phyloP scores from a whole-genome alignment of 768 basidiomycete genomes.

The Rossbeevera mucosa region DNA sequence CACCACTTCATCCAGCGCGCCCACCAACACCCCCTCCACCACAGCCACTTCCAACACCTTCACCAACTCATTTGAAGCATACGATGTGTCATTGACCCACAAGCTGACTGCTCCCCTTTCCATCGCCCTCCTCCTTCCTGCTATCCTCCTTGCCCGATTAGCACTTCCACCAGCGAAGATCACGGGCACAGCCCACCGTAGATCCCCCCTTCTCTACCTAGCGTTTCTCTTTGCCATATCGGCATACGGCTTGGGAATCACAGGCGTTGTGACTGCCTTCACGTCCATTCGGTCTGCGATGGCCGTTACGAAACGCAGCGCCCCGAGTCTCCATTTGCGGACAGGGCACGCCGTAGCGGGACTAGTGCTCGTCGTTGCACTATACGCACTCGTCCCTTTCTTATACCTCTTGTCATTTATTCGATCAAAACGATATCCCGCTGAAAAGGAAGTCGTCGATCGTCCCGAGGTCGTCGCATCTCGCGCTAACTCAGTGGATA shows the following conservation, averaged over 20 bases:
- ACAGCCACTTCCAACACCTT: constrained; percentile 4
- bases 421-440: constrained; percentile 7
- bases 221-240: constrained; percentile 39
- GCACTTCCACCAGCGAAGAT: constrained; percentile 35
- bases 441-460: constrained; percentile 19
- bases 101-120: constrained; percentile 47
- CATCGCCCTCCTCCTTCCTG: constrained; percentile 41
- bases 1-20: constrained; percentile 17
- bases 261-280: constrained; percentile 59
- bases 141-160: constrained; percentile 39
- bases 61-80: constrained; percentile 26
- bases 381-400: constrained; percentile 53
- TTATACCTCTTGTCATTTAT: constrained; percentile 32
- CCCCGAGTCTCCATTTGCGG: constrained; percentile 36
- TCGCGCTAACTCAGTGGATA: constrained; percentile 37
- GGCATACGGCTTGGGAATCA: constrained; percentile 59
- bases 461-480: constrained; percentile 24
- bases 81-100: constrained; percentile 43
- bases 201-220: constrained; percentile 31
- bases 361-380: constrained; percentile 55
- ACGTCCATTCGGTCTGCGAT: constrained; percentile 42
- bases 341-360: constrained; percentile 66
- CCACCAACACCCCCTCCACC: constrained; percentile 10
- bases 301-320: constrained; percentile 30
- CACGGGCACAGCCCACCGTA: constrained; percentile 17